Evolutionary conservation across 768 basidiomycete genomes (phyloP).

Genomic region (Termitomyces sp.): DNA sequence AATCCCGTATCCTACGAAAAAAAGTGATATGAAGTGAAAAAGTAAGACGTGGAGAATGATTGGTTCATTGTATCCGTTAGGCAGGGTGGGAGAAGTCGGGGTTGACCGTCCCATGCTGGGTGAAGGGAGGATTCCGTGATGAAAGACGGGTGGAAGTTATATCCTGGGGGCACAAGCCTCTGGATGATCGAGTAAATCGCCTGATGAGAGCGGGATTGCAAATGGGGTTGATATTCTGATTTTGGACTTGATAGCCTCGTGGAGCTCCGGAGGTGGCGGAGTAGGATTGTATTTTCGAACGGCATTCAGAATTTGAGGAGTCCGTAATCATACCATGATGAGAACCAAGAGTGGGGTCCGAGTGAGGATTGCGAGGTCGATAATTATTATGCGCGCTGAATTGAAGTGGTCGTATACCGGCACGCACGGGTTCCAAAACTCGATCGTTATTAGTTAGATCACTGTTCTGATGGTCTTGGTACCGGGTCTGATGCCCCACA

Average conservation of each 20-base stretch:
- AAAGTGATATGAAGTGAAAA: neutral
- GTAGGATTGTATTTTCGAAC: neutral
- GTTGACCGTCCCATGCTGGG: neutral
- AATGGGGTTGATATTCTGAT: conserved; percentile 9
- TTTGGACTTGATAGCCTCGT: conserved; percentile 7
- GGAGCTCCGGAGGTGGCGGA: neutral
- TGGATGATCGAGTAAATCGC: neutral
- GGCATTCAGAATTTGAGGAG: neutral
- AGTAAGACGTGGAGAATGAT: neutral
- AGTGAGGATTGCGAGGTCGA: neutral
- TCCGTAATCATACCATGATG: neutral
- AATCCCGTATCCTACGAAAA: neutral
- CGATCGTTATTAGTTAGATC: neutral
- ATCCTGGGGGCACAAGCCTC: neutral
- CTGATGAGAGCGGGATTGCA: neutral
- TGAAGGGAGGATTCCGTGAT: neutral
- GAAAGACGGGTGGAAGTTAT: neutral
- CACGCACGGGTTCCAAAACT: neutral
- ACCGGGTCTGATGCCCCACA: conserved; percentile 4
- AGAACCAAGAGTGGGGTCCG: neutral
- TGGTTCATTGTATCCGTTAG: neutral
- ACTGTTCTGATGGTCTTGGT: neutral
- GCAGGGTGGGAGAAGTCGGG: neutral
- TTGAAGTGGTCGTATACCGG: neutral
- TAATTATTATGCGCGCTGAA: neutral